Evolutionary conservation across 2,329 filamentous ascomycete genomes (phyloP), one percentile per base, ranked within the genome.

Genomic region (Furcasterigmium sp.): DNA sequence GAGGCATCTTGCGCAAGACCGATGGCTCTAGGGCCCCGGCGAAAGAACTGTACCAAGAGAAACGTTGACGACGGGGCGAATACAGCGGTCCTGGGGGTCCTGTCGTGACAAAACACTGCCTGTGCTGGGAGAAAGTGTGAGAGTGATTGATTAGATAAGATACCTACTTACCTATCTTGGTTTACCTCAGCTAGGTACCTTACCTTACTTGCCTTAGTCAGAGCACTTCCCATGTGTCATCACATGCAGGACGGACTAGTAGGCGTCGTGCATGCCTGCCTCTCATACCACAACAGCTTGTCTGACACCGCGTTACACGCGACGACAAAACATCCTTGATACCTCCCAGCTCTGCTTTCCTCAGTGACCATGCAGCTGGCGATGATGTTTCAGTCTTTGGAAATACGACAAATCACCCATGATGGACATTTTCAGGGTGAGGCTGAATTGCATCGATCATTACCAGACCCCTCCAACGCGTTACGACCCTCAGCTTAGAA

Each of bases 401-500:
- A 20, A 29, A 26, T 39, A 7, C 23, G 7, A 7, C 23, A 7
- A 26, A 7, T 7, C 21, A 3, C 10, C 7, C 32, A 49, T 47
- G 52, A 70, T 70, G 84, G 84, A 89, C 57, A 73, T 79, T 53
- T 97, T 98, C 68, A 85, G 87, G 55, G 82, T 98, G 60, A 86
- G 91, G 55, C 73, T 98, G 59, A 96, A 98, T 63, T 95, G 89
- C 70, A 84, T 98, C 68, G 93, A 98, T 66, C 84, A 93, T 63
- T 98, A 97, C 63, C 90, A 95, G 67, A 80, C 84, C 32, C 73
- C 73, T 10, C 86, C 90, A 15, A 87, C 89, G 40, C 75, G 76
- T 52, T 84, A 93, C 61, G 91, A 97, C 64, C 89, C 91, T 50
- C 76, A 80, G 49, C 74, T 96, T 51, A 80, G 84, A 48, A 81